Evolutionary conservation across 495 filamentous ascomycete species (phyloP).

Genomic region (Pseudomonodictys pantanalensis): DNA sequence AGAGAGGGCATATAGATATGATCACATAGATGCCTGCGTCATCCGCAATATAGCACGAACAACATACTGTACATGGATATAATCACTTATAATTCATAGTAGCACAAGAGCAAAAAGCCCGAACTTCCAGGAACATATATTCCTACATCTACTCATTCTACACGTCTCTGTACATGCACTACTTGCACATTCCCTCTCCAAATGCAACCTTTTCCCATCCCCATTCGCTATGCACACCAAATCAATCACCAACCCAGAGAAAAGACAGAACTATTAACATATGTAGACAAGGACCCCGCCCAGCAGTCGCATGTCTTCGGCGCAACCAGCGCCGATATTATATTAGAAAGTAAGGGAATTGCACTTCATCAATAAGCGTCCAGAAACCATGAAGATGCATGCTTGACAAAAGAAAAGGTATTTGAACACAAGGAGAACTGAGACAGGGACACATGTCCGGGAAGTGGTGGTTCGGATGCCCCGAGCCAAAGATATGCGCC

Average conservation of each 20-base stretch:
- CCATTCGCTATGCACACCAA: slow-evolving; percentile 5
- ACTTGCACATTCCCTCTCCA: no score
- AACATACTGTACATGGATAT: no score
- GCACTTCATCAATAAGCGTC: slow-evolving; percentile 21
- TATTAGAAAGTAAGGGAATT: slow-evolving; percentile 20
- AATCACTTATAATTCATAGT: no score
- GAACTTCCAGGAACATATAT: no score
- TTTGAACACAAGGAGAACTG: background rate
- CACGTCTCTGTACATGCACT: no score
- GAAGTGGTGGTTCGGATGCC: background rate
- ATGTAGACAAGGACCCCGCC: background rate
- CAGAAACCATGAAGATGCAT: slow-evolving; percentile 11
- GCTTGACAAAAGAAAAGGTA: no score
- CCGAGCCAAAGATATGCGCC: background rate
- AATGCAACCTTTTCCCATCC: background rate
- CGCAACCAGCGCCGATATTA: slow-evolving; percentile 25
- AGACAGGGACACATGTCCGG: background rate
- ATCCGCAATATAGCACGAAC: no score
- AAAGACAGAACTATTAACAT: background rate
- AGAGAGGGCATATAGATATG: no score
- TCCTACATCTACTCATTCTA: no score
- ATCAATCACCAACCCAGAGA: background rate
- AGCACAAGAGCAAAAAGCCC: no score
- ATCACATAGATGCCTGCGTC: no score
- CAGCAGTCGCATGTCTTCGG: background rate